Conservation (phyloP, 495 filamentous ascomycete species). For the Penicillium goetzii region DNA sequence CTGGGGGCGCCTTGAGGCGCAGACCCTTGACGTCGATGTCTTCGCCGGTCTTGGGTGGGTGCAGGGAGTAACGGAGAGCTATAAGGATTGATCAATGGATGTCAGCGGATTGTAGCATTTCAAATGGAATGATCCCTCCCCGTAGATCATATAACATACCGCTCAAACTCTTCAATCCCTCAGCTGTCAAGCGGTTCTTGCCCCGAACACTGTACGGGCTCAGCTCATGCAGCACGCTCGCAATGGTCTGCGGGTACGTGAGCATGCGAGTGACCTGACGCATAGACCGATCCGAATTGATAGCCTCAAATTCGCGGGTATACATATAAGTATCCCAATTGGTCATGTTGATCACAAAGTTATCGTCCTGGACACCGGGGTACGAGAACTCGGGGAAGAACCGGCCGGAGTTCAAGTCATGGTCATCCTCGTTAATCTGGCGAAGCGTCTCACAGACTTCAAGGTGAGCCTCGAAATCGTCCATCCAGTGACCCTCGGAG, state of each 20-base stretch:
- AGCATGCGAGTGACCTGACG: slow-evolving; percentile 89
- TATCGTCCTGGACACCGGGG: slow-evolving; percentile 84
- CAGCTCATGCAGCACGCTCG: slow-evolving; percentile 87
- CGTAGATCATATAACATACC: slow-evolving; percentile 56
- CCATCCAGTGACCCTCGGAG: slow-evolving; percentile 89
- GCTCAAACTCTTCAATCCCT: slow-evolving; percentile 89
- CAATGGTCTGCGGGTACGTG: slow-evolving; percentile 92
- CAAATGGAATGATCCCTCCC: neutral
- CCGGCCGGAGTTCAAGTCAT: slow-evolving; percentile 86
- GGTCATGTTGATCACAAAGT: slow-evolving; percentile 92
- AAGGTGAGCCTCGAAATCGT: slow-evolving; percentile 90
- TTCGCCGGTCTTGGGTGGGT: slow-evolving; percentile 80
- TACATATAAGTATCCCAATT: slow-evolving; percentile 98
- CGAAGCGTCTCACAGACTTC: slow-evolving; percentile 88
- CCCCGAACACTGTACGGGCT: slow-evolving; percentile 83
- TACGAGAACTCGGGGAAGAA: slow-evolving; percentile 95
- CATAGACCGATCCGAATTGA: slow-evolving; percentile 84
- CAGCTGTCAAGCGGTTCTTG: slow-evolving; percentile 73
- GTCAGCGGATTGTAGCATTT: neutral
- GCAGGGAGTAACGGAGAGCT: slow-evolving; percentile 92
- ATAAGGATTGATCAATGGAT: slow-evolving; percentile 8
- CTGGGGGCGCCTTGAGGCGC: slow-evolving; percentile 78
- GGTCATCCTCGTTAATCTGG: slow-evolving; percentile 97
- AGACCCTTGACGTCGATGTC: slow-evolving; percentile 76
- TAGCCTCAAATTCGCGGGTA: slow-evolving; percentile 81